These are phyloP conservation scores for Buddleja alternifolia DNA, from an alignment of 257 asterid species.

Conservation along the genomic window DNA sequence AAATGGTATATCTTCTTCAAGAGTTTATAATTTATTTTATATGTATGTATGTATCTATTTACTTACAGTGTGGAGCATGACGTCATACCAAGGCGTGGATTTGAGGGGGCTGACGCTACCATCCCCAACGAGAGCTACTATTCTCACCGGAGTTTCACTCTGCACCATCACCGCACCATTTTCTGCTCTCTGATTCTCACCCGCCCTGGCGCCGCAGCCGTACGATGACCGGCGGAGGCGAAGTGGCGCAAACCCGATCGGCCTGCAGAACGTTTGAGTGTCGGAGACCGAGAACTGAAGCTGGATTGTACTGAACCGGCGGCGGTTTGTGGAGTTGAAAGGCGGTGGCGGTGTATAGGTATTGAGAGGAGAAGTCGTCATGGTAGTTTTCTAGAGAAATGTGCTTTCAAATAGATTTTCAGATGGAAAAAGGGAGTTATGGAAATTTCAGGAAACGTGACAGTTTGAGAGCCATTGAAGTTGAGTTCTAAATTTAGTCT, in stretches of 20 bases:
- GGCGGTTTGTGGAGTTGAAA: slow-evolving; percentile 19
- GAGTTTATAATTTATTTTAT: neutral
- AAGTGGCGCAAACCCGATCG: slow-evolving; percentile 8
- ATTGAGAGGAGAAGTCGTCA: slow-evolving; percentile 36
- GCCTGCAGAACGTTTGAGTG: neutral
- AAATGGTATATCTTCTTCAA: neutral
- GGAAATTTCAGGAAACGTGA: neutral
- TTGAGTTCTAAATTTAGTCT: too few species aligned
- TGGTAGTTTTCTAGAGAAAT: slow-evolving; percentile 10
- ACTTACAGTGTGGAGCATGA: slow-evolving; percentile 85
- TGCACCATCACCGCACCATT: slow-evolving; percentile 34
- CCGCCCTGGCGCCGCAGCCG: slow-evolving; percentile 25
- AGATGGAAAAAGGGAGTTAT: neutral
- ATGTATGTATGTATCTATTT: neutral
- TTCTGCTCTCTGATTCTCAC: slow-evolving; percentile 21
- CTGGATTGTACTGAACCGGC: slow-evolving; percentile 16
- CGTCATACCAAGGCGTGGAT: slow-evolving; percentile 85
- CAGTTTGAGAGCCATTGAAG: neutral
- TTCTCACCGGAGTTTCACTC: slow-evolving; percentile 53
- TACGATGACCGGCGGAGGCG: slow-evolving; percentile 29
- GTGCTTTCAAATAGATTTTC: neutral
- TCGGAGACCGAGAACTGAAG: slow-evolving; percentile 4
- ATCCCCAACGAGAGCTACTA: slow-evolving; percentile 81
- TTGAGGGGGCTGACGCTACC: slow-evolving; percentile 82
- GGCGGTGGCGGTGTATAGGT: slow-evolving; percentile 31